Conservation (phyloP, 768 basidiomycete species). For the Lactarius quietus region DNA sequence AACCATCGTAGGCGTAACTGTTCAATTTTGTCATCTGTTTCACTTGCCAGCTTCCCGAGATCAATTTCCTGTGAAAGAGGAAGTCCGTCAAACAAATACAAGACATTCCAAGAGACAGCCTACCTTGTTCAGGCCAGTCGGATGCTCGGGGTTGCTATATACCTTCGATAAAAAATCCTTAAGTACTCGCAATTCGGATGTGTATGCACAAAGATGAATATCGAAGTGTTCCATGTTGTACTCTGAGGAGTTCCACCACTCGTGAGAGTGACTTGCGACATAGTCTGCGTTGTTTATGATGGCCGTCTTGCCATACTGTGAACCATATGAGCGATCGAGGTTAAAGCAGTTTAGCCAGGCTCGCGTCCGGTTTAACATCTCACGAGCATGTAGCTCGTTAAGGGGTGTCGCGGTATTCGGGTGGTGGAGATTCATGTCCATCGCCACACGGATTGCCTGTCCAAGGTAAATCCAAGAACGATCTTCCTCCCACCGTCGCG, state of each 20-base stretch:
- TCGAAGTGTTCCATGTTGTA: slow-evolving; percentile 68
- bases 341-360: slow-evolving; percentile 92
- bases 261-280: slow-evolving; percentile 57
- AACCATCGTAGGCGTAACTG: slow-evolving; percentile 55
- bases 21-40: slow-evolving; percentile 68
- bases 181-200: slow-evolving; percentile 65
- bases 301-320: slow-evolving; percentile 89
- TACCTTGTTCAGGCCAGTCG: slow-evolving; percentile 75
- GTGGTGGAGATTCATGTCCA: slow-evolving; percentile 84
- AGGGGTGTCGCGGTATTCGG: slow-evolving; percentile 67
- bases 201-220: slow-evolving; percentile 77
- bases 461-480: slow-evolving; percentile 88
- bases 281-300: slow-evolving; percentile 76
- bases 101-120: background rate
- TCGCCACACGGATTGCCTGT: slow-evolving; percentile 81
- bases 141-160: slow-evolving; percentile 69
- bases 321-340: slow-evolving; percentile 83
- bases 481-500: slow-evolving; percentile 84
- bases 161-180: slow-evolving; percentile 53
- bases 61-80: slow-evolving; percentile 49
- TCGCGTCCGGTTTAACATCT: slow-evolving; percentile 86
- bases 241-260: slow-evolving; percentile 23
- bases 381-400: slow-evolving; percentile 80
- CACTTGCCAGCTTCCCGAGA: slow-evolving; percentile 58
- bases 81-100: background rate